A percentile compares a stretch with the other conserved stretches of the same genome.
phyloP scores from a whole-genome alignment of 169 alveolate species.

The Plasmodium adleri region DNA sequence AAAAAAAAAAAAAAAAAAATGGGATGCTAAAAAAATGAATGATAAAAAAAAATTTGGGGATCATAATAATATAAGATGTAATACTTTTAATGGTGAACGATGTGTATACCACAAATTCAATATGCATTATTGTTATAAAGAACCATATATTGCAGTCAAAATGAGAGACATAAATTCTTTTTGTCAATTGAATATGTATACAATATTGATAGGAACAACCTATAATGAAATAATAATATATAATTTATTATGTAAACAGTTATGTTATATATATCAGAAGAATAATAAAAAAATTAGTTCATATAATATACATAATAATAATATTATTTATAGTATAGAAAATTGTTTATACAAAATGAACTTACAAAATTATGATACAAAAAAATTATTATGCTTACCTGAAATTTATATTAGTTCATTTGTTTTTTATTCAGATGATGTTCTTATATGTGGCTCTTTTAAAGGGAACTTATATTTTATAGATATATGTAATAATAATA shows the following conservation, averaged over 20 bases:
- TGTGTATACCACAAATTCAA: too few relatives aligned
- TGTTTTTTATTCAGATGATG: conserved; percentile 31
- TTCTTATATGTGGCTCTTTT: conserved; percentile 43
- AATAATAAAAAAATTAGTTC: conserved; percentile 20
- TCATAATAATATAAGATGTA: too few relatives aligned
- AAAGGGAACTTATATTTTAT: conserved; percentile 42
- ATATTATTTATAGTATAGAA: conserved; percentile 33
- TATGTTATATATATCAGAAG: conserved; percentile 1
- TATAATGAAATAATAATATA: conserved; percentile 21
- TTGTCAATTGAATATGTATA: conserved; percentile 28
- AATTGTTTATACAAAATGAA: conserved; percentile 44
- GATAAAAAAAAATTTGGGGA: too few relatives aligned
- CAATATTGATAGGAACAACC: conserved; percentile 33
- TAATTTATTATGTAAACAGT: conserved; percentile 26
- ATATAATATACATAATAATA: conserved; percentile 10
- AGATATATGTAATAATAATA: conserved; percentile 8
- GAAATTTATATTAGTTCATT: conserved; percentile 21
- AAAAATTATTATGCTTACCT: conserved; percentile 18
- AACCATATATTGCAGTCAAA: too few relatives aligned
- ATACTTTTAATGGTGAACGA: too few relatives aligned
- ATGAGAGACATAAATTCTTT: conserved; percentile 11
- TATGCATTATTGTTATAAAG: too few relatives aligned
- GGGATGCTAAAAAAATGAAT: too few relatives aligned
- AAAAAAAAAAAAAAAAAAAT: too few relatives aligned
- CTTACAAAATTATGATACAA: conserved; percentile 21